Evolutionary conservation across 202 grass and related monocot genomes (phyloP).

Genomic region (Brachypodium distachyon): DNA sequence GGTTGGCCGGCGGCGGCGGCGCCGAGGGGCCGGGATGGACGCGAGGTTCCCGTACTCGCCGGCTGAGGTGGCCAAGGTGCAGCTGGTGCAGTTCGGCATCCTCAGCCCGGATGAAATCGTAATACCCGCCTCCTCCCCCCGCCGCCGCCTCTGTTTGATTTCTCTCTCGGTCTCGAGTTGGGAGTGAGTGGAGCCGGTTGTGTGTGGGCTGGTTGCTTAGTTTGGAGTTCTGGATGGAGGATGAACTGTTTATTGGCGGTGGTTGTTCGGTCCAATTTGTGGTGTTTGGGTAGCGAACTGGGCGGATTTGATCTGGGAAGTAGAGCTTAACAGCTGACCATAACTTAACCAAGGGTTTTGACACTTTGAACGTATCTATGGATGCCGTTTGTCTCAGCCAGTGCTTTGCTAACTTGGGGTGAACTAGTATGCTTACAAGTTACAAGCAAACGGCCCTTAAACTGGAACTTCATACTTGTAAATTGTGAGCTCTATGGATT

Average conservation of each 20-base stretch:
- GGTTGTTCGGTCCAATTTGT: background rate
- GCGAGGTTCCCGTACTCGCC: slow-evolving; percentile 91
- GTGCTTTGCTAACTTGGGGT: background rate
- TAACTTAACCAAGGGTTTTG: background rate
- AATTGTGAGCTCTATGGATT: background rate
- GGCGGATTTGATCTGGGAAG: background rate
- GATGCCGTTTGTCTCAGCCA: background rate
- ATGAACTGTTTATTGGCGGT: background rate
- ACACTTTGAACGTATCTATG: background rate
- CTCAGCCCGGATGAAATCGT: slow-evolving; percentile 97
- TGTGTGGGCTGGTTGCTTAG: background rate
- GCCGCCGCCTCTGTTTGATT: slow-evolving; percentile 7
- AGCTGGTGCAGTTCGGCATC: slow-evolving; percentile 89
- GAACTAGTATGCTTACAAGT: background rate
- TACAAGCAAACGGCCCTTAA: too few species aligned
- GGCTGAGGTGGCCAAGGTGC: slow-evolving; percentile 91
- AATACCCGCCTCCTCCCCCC: slow-evolving; percentile 24
- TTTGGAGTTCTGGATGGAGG: background rate
- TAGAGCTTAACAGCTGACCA: background rate
- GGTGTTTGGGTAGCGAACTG: background rate
- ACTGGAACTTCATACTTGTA: too few species aligned
- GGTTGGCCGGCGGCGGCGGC: background rate
- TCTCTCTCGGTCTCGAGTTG: background rate
- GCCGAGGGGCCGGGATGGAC: slow-evolving; percentile 42
- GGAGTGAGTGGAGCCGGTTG: background rate